Conservation (phyloP, 768 basidiomycete genomes). For the Russula virescens region DNA sequence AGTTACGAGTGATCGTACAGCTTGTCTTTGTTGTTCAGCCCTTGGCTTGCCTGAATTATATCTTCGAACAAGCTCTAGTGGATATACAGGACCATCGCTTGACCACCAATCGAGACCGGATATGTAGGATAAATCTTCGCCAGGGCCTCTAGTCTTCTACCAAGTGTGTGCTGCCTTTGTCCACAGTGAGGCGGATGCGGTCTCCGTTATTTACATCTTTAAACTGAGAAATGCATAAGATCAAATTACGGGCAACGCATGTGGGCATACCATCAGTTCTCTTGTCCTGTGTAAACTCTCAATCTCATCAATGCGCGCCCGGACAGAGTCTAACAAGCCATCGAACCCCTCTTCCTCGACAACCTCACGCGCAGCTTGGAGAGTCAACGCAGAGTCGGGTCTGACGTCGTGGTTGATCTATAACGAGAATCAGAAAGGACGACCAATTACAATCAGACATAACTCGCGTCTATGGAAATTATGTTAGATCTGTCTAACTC, state of each 20-base stretch:
- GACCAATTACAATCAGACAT: not conserved
- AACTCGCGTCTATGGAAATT: constrained; percentile 69
- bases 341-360: constrained; percentile 74
- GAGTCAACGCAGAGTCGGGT: constrained; percentile 72
- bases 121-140: not conserved
- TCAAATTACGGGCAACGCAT: not conserved
- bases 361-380: constrained; percentile 66
- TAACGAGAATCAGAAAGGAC: not conserved
- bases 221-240: constrained; percentile 32
- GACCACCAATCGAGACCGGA: not conserved
- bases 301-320: constrained; percentile 78
- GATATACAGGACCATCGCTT: not conserved
- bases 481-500: constrained; percentile 67
- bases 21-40: too few species aligned
- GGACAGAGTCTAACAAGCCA: constrained; percentile 64
- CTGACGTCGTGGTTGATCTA: constrained; percentile 71
- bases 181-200: constrained; percentile 45
- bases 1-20: too few species aligned
- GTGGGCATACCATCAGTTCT: constrained; percentile 54
- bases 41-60: too few species aligned
- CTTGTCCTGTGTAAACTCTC: constrained; percentile 77
- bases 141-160: constrained; percentile 26
- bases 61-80: not conserved
- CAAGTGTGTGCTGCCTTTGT: constrained; percentile 46
- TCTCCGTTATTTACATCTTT: constrained; percentile 38